A percentile compares a stretch with the other conserved stretches of the same genome.
Evolutionary conservation across 306 rosid species (phyloP).

Genomic region (Cucurbita ficifolia): DNA sequence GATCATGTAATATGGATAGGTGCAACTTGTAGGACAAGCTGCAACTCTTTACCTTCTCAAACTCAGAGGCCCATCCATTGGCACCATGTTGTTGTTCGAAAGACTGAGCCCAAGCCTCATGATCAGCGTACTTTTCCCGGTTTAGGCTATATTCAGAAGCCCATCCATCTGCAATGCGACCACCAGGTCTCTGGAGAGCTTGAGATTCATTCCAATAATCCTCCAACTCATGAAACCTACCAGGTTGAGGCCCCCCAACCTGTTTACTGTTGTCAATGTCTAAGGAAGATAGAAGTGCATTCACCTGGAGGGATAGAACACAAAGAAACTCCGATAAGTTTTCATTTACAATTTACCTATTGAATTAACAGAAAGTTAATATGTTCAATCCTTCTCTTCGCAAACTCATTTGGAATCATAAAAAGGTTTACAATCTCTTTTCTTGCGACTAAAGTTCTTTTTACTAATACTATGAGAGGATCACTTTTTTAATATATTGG

Average conservation of each 20-base stretch:
- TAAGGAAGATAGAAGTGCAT: constrained; percentile 74
- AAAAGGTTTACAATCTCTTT: neutral
- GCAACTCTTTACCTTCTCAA: constrained; percentile 52
- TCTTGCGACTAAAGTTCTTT: neutral
- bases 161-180: constrained; percentile 65
- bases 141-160: constrained; percentile 57
- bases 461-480: neutral
- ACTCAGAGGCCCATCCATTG: constrained; percentile 92
- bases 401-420: neutral
- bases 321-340: constrained; percentile 8
- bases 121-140: constrained; percentile 44
- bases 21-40: neutral
- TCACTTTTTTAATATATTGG: neutral
- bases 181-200: constrained; percentile 39
- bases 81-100: constrained; percentile 79
- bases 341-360: neutral
- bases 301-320: constrained; percentile 40
- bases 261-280: constrained; percentile 56
- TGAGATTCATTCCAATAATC: constrained; percentile 96
- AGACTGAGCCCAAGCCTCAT: constrained; percentile 66
- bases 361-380: neutral
- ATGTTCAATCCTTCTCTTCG: neutral
- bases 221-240: constrained; percentile 62
- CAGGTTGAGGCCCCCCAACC: constrained; percentile 45
- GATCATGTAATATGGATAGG: neutral